Percentiles rank a stretch among this genome's conserved stretches.
Conservation (phyloP, 208 protist species). For the Acanthamoeba triangularis region DNA sequence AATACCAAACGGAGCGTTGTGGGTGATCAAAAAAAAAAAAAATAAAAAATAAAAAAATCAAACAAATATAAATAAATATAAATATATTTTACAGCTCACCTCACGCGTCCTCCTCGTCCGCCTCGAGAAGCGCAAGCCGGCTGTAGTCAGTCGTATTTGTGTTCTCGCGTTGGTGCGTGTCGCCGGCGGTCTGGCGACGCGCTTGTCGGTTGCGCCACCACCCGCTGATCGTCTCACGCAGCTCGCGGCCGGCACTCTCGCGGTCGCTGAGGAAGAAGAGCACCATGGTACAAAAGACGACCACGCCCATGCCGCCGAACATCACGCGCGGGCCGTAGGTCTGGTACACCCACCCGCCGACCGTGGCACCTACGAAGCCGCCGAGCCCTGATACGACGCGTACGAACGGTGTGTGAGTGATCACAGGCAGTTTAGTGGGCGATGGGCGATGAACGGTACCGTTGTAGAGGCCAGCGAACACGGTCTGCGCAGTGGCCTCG, state of each 20-base stretch:
- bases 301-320: slow-evolving; percentile 25
- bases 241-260: background rate
- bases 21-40: no score
- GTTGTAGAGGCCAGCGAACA: slow-evolving; percentile 22
- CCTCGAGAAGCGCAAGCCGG: background rate
- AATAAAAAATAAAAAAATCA: no score
- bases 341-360: slow-evolving; percentile 36
- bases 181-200: background rate
- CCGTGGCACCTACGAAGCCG: slow-evolving; percentile 37
- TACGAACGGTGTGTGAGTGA: no score
- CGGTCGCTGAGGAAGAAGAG: slow-evolving; percentile 49
- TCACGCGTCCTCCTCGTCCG: no score
- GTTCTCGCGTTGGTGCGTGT: no score
- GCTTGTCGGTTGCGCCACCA: background rate
- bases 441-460: background rate
- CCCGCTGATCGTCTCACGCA: background rate
- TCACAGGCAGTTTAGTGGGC: no score
- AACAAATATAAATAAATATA: no score
- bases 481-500: slow-evolving; percentile 37
- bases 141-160: background rate
- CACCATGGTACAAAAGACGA: background rate
- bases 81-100: no score
- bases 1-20: no score
- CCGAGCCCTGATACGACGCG: slow-evolving; percentile 1
- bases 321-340: slow-evolving; percentile 6